Base-by-base conservation (phyloP, 768 basidiomycete species). In the Tylopilus felleus region DNA sequence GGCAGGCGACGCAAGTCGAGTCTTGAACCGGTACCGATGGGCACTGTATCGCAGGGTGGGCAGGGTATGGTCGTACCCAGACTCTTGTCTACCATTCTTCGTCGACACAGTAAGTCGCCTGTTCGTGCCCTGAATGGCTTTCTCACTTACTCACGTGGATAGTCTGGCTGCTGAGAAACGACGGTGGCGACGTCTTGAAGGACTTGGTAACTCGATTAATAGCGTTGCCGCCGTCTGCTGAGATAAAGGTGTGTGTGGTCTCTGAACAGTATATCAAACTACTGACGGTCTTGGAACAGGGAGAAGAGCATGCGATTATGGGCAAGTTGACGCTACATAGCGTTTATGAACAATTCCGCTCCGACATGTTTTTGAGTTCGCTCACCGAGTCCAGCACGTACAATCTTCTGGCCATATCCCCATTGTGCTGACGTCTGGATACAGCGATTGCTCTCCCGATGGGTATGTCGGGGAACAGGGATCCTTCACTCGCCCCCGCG, bases 331-430 rank as follows among this genome's bases (percentile, higher is more conserved):
- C 84, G 1, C 71, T 98, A 27, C 83, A 90, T 49, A 81, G 85
- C 25, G 88, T 88, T 1, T 85, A 94, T 60, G 78, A 80, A 35
- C 84, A 83, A 8, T 92, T 96, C 75, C 82, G 82, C 29, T 78
- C 83, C 0, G 94, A 98, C 65, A 89, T 97, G 75, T 90, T 94
- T 66, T 75, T 97, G 53, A 93, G 87, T 64, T 94, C 94, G 17
- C 73, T 98, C 22, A 81, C 87, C 0, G 96, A 98, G 67, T 96
- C 96, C 1, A 86, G 94, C 96, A 62, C 33, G 91, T 73, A 16
- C 40, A 25, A 33, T 53, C 10, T 29, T 41, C 14, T 13, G 5
- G 45, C 44, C 39, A 40, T 53, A 27, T 43, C 49, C 7, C 17
- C 3, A 5, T 16, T 12, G 8, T 31, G 14, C 31, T 71, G n/a